Evolutionary conservation across 163 green algal genomes (phyloP).

Genomic region (Chlorella variabilis): DNA sequence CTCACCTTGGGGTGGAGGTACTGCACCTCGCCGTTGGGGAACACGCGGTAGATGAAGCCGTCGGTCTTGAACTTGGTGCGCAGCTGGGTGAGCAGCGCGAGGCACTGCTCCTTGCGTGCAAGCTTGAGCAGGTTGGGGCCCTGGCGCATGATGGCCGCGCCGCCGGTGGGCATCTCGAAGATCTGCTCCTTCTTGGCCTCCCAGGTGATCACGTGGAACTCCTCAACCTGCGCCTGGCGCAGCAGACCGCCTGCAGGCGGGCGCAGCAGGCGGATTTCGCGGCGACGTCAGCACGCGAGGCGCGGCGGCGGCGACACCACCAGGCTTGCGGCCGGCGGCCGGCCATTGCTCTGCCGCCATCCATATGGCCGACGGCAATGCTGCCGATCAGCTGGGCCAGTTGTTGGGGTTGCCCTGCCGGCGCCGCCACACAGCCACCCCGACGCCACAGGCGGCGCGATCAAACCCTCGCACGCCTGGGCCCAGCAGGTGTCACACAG

Average conservation of each 20-base stretch:
- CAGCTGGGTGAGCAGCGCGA: slow-evolving; percentile 95
- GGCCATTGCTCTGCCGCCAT: too few species aligned
- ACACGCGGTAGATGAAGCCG: slow-evolving; percentile 89
- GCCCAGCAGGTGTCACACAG: too few species aligned
- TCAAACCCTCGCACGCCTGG: background rate
- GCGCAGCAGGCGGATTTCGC: too few species aligned
- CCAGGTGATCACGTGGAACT: slow-evolving; percentile 99
- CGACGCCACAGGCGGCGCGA: background rate
- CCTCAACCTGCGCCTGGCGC: slow-evolving; percentile 95
- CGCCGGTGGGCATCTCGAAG: slow-evolving; percentile 99
- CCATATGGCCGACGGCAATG: too few species aligned
- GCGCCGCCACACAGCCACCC: too few species aligned
- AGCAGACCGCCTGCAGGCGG: slow-evolving; percentile 85
- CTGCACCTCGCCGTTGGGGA: slow-evolving; percentile 95
- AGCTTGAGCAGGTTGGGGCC: slow-evolving; percentile 99
- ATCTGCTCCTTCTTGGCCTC: slow-evolving; percentile 98
- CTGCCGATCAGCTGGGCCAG: too few species aligned
- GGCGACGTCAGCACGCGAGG: too few species aligned
- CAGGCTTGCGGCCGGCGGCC: too few species aligned
- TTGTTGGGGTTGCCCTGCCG: too few species aligned
- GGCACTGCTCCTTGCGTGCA: slow-evolving; percentile 99
- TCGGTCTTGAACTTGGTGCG: slow-evolving; percentile 98
- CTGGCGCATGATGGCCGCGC: slow-evolving; percentile 97
- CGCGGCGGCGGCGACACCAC: too few species aligned
- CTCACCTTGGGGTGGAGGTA: slow-evolving; percentile 96